Base-by-base conservation (phyloP, 2,329 filamentous ascomycete genomes). In the Aspergillus sp. region DNA sequence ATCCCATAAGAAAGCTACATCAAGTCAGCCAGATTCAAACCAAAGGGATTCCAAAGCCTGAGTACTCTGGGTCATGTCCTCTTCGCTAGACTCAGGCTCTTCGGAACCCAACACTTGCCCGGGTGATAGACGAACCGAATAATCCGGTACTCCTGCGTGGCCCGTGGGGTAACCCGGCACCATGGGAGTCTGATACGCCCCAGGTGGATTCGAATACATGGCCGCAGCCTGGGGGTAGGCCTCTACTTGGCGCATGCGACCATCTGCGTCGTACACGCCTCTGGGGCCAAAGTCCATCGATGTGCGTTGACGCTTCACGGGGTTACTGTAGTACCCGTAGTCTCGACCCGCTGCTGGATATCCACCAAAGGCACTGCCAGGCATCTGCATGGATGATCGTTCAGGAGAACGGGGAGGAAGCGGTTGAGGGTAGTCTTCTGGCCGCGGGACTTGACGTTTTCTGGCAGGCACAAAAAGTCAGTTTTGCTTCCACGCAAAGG, bases 291-390 rank as follows among this genome's bases (percentile, higher is more conserved):
- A 67, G 36, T 73, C 72, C 9, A 73, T 60, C 3, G 72, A 73
- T 14, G 71, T 73, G 20, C 72, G 70, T 52, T 70, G 65, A 17
- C 72, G 70, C 52, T 74, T 74, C 41, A 66, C 62, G 2, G 72
- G 65, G 24, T 13, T 17, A 42, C 57, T 60, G 47, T 70, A 70
- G 47, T 70, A 71, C 13, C 59, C 51, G 46, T 73, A 74, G 43
- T 74, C 72, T 54, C 66, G 55, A 49, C 52, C 56, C 17, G 67
- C 41, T 24, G 67, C 48, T 30, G 70, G 65, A 53, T 73, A 73
- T 5, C 64, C 65, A 19, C 59, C 51, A 49, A 65, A 71, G n/a
- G 62, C 58, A 38, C 61, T 64, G 24, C 62, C 62, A 26, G 67
- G 59, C 47, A 73, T 71, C 43, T 68, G 68, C 20, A 73, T 65